Percentiles rank a stretch among this genome's conserved stretches.
These are phyloP conservation scores for Bruguiera gymnorhiza DNA, from an alignment of 345 rosid genomes.

Conservation along the genomic window DNA sequence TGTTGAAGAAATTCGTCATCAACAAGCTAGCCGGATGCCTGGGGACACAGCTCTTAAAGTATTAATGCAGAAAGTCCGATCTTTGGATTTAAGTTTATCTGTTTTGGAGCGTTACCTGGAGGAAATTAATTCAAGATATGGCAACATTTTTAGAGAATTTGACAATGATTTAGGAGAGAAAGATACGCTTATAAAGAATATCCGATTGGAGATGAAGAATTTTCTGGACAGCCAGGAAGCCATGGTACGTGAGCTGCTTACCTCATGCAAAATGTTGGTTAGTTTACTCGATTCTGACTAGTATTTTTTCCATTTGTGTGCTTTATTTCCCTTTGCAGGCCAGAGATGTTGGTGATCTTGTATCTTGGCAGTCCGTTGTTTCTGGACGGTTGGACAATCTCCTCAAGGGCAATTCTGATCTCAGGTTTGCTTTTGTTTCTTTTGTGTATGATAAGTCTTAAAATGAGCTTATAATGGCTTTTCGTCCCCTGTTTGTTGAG, in stretches of 20 bases:
- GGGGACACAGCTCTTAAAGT: constrained; percentile 91
- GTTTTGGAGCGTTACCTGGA: constrained; percentile 85
- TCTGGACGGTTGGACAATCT: constrained; percentile 45
- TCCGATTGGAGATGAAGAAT: constrained; percentile 48
- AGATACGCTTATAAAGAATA: constrained; percentile 42
- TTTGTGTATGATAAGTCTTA: no score
- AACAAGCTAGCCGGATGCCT: constrained; percentile 82
- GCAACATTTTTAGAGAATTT: constrained; percentile 66
- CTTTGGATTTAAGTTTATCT: constrained; percentile 74
- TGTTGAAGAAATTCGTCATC: constrained; percentile 65
- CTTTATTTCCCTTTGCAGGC: constrained; percentile 38
- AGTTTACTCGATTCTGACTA: not conserved
- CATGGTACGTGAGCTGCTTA: constrained; percentile 38
- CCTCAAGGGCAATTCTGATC: constrained; percentile 44
- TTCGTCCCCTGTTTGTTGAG: not conserved
- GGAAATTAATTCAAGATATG: constrained; percentile 68
- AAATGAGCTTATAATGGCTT: no score
- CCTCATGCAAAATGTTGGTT: not conserved
- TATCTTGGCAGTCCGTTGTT: constrained; percentile 61
- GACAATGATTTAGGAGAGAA: constrained; percentile 59
- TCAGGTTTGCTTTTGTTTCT: constrained; percentile 47
- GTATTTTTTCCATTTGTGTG: constrained; percentile 1
- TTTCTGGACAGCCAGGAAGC: constrained; percentile 47
- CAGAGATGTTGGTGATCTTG: constrained; percentile 62
- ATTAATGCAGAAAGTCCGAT: constrained; percentile 88